Conservation (phyloP, 1,139 yeast genomes). For the Candida tropicalis region DNA sequence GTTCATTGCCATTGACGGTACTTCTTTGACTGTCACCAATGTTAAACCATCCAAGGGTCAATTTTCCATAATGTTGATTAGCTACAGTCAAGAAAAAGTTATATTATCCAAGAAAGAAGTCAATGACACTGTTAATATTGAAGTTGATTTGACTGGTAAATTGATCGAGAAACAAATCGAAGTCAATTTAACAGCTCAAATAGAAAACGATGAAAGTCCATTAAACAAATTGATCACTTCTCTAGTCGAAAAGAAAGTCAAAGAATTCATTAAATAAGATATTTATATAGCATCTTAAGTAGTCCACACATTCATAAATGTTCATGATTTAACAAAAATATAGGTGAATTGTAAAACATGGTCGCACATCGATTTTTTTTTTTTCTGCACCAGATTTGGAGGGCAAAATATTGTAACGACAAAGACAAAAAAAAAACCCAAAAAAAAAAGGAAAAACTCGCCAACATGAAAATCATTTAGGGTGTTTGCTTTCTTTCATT, state of each 20-base stretch:
- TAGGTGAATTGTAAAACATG: too few relatives aligned
- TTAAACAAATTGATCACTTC: conserved; percentile 47
- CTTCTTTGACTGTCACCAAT: conserved; percentile 84
- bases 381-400: background rate
- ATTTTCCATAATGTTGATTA: conserved; percentile 88
- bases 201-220: conserved; percentile 43
- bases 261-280: conserved; percentile 14
- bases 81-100: conserved; percentile 86
- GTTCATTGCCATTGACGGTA: conserved; percentile 88
- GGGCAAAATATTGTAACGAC: conserved; percentile 1
- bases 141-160: conserved; percentile 93
- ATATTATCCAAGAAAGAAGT: conserved; percentile 64
- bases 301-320: too few relatives aligned
- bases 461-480: background rate
- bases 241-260: conserved; percentile 54
- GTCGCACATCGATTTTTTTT: background rate
- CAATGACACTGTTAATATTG: conserved; percentile 79
- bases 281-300: too few relatives aligned
- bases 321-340: too few relatives aligned
- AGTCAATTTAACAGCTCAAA: conserved; percentile 55
- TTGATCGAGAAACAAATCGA: conserved; percentile 84
- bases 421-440: too few relatives aligned
- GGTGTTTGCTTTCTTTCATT: too few relatives aligned
- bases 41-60: conserved; percentile 61
- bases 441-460: conserved; percentile 5